A percentile compares a stretch with the other conserved stretches of the same genome.
These are phyloP conservation scores for Telfairia occidentalis DNA, from an alignment of 331 rosid genomes.

Conservation along the genomic window DNA sequence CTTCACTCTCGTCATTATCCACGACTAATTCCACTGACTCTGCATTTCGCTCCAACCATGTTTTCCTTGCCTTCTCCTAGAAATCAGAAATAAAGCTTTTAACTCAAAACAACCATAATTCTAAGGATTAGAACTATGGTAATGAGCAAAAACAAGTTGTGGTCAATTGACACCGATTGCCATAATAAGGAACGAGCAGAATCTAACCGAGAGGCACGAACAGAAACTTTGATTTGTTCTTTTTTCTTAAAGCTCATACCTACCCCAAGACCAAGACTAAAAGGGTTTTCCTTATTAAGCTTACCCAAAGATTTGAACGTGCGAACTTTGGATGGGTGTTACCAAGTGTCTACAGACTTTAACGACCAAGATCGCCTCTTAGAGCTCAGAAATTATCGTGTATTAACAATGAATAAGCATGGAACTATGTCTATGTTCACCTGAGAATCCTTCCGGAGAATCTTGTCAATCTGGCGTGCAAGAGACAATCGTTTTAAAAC, in stretches of 20 bases:
- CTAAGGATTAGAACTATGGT: neutral
- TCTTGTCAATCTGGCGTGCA: constrained; percentile 83
- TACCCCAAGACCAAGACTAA: no score
- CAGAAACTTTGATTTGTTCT: no score
- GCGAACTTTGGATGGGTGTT: no score
- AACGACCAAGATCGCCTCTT: no score
- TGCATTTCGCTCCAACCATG: constrained; percentile 81
- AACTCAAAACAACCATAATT: constrained; percentile 9
- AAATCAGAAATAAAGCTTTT: constrained; percentile 13
- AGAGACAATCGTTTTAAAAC: constrained; percentile 69
- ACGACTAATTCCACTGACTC: constrained; percentile 47
- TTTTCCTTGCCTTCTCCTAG: constrained; percentile 65
- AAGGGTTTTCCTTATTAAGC: no score
- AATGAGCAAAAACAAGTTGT: neutral
- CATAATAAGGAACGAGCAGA: neutral
- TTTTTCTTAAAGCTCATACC: no score
- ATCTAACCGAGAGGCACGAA: neutral
- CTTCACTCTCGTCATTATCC: constrained; percentile 66
- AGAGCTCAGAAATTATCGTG: no score
- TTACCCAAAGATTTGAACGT: no score
- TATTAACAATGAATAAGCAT: neutral
- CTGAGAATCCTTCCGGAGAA: constrained; percentile 67
- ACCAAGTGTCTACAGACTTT: no score
- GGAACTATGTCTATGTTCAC: constrained; percentile 22
- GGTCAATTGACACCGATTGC: neutral